Conservation (phyloP, 306 rosid species). For the Ochetophila trinervis region DNA sequence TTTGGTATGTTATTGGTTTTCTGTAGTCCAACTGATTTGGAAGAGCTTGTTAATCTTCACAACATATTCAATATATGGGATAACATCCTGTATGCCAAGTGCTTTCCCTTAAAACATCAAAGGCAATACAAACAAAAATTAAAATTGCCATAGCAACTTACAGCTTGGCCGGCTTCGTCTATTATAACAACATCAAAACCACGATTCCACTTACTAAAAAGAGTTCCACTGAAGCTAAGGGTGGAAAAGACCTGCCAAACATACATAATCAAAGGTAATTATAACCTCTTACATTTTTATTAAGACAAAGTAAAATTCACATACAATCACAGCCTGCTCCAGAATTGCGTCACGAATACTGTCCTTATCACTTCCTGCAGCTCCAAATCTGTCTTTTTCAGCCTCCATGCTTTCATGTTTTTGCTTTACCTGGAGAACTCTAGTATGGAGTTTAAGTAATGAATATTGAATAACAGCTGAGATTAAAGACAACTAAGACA, state of each 20-base stretch:
- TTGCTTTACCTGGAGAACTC: slow-evolving; percentile 54
- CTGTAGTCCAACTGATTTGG: no score
- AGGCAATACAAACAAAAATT: neutral
- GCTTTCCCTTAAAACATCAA: neutral
- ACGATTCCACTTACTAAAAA: slow-evolving; percentile 72
- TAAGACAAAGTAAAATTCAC: slow-evolving; percentile 24
- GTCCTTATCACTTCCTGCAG: slow-evolving; percentile 59
- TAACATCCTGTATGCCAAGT: no score
- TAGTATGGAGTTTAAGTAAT: slow-evolving; percentile 19
- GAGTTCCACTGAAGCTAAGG: slow-evolving; percentile 79
- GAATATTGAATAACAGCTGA: neutral
- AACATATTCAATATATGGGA: no score
- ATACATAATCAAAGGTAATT: slow-evolving; percentile 29
- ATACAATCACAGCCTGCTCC: slow-evolving; percentile 91
- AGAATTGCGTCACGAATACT: slow-evolving; percentile 63
- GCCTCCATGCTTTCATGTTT: slow-evolving; percentile 47
- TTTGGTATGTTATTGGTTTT: no score
- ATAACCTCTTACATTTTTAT: slow-evolving; percentile 1
- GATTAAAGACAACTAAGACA: neutral
- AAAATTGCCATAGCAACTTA: slow-evolving; percentile 41
- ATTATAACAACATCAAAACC: slow-evolving; percentile 90
- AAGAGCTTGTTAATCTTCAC: no score
- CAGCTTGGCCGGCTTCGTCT: slow-evolving; percentile 99
- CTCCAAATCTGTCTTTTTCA: slow-evolving; percentile 57
- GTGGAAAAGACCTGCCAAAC: slow-evolving; percentile 88